Percentiles rank a stretch among this genome's conserved stretches.
These are phyloP conservation scores for Leucogyrophana mollusca DNA, from an alignment of 768 basidiomycete genomes.

Conservation along the genomic window DNA sequence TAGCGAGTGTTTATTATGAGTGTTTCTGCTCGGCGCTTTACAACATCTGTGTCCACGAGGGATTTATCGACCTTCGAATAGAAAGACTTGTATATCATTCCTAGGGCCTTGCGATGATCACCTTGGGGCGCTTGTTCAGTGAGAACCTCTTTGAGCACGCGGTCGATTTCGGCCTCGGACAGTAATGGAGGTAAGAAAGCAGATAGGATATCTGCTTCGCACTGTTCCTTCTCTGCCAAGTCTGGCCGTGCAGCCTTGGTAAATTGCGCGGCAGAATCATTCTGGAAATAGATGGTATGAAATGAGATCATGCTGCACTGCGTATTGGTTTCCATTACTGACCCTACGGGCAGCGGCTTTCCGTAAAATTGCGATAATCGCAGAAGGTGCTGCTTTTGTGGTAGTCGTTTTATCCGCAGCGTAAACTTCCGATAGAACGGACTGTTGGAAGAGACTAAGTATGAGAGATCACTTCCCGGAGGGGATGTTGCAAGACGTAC, in stretches of 20 bases:
- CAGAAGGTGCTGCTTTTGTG: slow-evolving; percentile 44
- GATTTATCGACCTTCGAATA: slow-evolving; percentile 61
- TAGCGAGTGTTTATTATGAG: slow-evolving; percentile 26
- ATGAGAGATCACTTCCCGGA: not conserved
- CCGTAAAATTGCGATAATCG: slow-evolving; percentile 51
- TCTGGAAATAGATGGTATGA: slow-evolving; percentile 32
- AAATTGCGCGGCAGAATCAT: slow-evolving; percentile 59
- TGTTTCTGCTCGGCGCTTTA: slow-evolving; percentile 49
- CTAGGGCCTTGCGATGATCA: slow-evolving; percentile 30
- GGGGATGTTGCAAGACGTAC: slow-evolving; percentile 35
- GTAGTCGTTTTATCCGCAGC: slow-evolving; percentile 57
- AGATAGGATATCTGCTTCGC: slow-evolving; percentile 55
- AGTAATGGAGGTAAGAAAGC: slow-evolving; percentile 61
- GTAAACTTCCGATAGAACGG: slow-evolving; percentile 68
- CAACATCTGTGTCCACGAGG: slow-evolving; percentile 52
- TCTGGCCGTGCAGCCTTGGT: slow-evolving; percentile 57
- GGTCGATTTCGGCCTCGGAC: slow-evolving; percentile 54
- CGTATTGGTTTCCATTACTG: slow-evolving; percentile 23
- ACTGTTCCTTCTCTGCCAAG: slow-evolving; percentile 59
- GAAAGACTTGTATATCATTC: slow-evolving; percentile 60
- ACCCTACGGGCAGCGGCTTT: slow-evolving; percentile 62
- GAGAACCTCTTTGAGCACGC: slow-evolving; percentile 43
- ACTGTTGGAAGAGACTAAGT: slow-evolving; percentile 35
- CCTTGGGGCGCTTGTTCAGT: slow-evolving; percentile 15
- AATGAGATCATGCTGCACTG: slow-evolving; percentile 5